These are phyloP conservation scores for Coemansia sp. DNA, from an alignment of 192 early-diverging fungal genomes.

Conservation along the genomic window DNA sequence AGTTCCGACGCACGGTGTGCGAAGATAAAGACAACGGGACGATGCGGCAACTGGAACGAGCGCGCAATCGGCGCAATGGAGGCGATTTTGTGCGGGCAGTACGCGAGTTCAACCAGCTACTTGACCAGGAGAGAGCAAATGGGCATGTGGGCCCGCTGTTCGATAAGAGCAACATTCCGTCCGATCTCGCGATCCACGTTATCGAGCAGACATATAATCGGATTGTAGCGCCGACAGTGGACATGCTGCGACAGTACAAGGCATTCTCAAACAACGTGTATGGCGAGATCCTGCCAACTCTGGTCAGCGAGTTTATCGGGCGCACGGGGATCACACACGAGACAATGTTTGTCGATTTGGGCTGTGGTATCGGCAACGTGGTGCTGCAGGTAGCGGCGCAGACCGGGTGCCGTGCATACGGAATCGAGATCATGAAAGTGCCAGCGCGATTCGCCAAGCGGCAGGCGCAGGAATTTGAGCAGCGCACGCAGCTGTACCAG, in stretches of 20 bases:
- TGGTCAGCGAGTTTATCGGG: slow-evolving; percentile 82
- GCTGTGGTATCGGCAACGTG: slow-evolving; percentile 94
- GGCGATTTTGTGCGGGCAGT: slow-evolving; percentile 66
- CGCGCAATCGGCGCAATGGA: slow-evolving; percentile 66
- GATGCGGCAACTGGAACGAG: slow-evolving; percentile 70
- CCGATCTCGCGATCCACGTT: slow-evolving; percentile 76
- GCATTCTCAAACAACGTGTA: slow-evolving; percentile 95
- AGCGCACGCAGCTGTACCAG: slow-evolving; percentile 69
- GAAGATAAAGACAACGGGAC: slow-evolving; percentile 61
- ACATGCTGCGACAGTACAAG: slow-evolving; percentile 72
- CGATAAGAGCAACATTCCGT: slow-evolving; percentile 41
- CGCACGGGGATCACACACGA: slow-evolving; percentile 58
- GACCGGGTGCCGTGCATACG: slow-evolving; percentile 72
- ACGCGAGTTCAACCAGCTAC: slow-evolving; percentile 67
- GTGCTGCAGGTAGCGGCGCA: slow-evolving; percentile 93
- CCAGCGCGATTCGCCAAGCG: slow-evolving; percentile 72
- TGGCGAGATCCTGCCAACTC: slow-evolving; percentile 82
- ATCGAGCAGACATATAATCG: slow-evolving; percentile 87
- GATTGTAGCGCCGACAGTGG: slow-evolving; percentile 73
- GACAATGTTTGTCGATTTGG: slow-evolving; percentile 88
- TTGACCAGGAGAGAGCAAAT: slow-evolving; percentile 33
- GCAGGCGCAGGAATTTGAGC: slow-evolving; percentile 79
- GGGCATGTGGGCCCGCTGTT: slow-evolving; percentile 17
- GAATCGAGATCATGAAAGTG: slow-evolving; percentile 89
- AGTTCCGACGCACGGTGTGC: slow-evolving; percentile 55